Base-by-base conservation (phyloP, 2,329 filamentous ascomycete genomes). In the Rosellinia necatrix region DNA sequence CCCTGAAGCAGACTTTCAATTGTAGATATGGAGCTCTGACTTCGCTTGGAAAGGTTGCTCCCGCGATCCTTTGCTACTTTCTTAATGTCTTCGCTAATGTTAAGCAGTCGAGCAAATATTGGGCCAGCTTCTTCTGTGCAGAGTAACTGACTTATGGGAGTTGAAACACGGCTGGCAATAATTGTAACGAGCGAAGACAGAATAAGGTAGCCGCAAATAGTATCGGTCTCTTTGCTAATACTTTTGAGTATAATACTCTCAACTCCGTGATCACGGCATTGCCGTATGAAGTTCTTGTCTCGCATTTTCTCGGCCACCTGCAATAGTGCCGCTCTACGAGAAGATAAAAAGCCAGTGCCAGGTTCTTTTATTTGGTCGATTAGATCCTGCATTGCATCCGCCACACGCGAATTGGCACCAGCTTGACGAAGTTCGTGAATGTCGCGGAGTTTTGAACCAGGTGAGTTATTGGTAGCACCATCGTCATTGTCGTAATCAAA, bases 261-360 rank as follows among this genome's bases (percentile, higher is more conserved):
- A 53, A 89, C 84, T 6, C 85, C 84, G 62, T 91, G 87, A 59
- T 92, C 87, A 17, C 89, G 80, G 65, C 96, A 92, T 59, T 89
- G 86, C 15, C 79, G 78, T 24, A 84, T 76, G 64, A 90, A 92
- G 1, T 77, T 77, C 64, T 86, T 85, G 46, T 87, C 76, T 44
- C 81, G 79, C 37, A 87, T 75, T 64, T 84, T 85, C 40, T 80
- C 76, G 1, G 80, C 80, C 37, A 88, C 70, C 60, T 88, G 85
- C 4, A 87, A 71, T 37, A 88, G 72, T 1, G 83, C 83, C 49
- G 80, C 79, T 49, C 85, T 77, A 60, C 85, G 76, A 65, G 82
- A 75, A 0, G 82, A 83, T 3, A 76, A 75, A 6, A 78, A 70
- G 30, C 77, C 75, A 12, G 67, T 64, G 22, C 71, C 73, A 0